Conservation (phyloP, 495 filamentous ascomycete genomes). For the Aspergillus cristatus region DNA sequence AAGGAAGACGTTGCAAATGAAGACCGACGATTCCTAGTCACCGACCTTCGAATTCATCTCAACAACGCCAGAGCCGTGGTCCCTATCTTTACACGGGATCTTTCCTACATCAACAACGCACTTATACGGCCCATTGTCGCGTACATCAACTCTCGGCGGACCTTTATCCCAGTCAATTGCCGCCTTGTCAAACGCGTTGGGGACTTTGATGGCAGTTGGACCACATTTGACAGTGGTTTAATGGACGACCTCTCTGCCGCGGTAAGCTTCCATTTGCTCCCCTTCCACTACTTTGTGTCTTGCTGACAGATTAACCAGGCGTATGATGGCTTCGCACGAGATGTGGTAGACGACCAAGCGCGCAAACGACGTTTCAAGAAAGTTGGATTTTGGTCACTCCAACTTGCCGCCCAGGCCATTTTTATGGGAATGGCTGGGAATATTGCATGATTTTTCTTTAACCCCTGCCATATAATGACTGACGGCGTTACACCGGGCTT, state of each 20-base stretch:
- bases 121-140: conserved; percentile 95
- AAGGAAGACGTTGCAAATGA: conserved; percentile 18
- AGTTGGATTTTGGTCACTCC: conserved; percentile 91
- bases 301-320: conserved; percentile 38
- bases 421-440: conserved; percentile 92
- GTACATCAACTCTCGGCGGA: conserved; percentile 88
- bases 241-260: conserved; percentile 95
- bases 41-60: conserved; percentile 83
- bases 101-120: conserved; percentile 93
- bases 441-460: conserved; percentile 45
- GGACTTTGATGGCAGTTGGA: conserved; percentile 96
- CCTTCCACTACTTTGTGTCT: conserved; percentile 1
- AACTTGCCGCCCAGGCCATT: conserved; percentile 84
- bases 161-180: conserved; percentile 91
- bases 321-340: conserved; percentile 82
- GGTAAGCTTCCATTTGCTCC: conserved; percentile 28
- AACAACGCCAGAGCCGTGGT: conserved; percentile 89
- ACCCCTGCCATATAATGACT: not conserved
- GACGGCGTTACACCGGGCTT: too few species aligned
- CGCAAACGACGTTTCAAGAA: conserved; percentile 84
- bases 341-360: conserved; percentile 78
- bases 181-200: conserved; percentile 76
- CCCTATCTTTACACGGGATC: conserved; percentile 79
- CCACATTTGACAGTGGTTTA: conserved; percentile 82
- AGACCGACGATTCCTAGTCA: conserved; percentile 67